Evolutionary conservation across 352 stramenopile genomes (phyloP).

Genomic region (Peronosclerospora sorghi): DNA sequence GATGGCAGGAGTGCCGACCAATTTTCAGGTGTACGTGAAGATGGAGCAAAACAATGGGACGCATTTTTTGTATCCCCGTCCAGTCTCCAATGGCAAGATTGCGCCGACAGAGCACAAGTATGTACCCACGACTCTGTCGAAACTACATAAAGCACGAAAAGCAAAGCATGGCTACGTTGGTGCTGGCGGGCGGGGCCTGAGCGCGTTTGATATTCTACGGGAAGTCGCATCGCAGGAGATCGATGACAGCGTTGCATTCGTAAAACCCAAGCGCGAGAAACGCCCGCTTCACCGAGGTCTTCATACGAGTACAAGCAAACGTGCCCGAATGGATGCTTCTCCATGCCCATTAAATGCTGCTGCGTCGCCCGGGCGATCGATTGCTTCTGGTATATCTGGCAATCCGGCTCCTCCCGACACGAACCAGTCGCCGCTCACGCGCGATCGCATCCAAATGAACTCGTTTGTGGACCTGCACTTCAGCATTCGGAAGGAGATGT

Average conservation of each 20-base stretch:
- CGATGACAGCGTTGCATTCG: slow-evolving; percentile 10
- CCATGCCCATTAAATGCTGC: slow-evolving; percentile 9
- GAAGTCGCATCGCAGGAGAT: slow-evolving; percentile 71
- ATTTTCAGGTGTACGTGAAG: slow-evolving; percentile 42
- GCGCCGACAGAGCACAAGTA: slow-evolving; percentile 14
- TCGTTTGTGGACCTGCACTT: slow-evolving; percentile 78
- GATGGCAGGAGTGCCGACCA: slow-evolving; percentile 12
- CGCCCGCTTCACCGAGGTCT: slow-evolving; percentile 6
- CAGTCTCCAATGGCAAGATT: slow-evolving; percentile 13
- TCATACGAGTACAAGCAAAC: slow-evolving; percentile 14
- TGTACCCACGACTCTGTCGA: slow-evolving; percentile 4
- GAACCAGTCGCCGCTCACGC: slow-evolving; percentile 22
- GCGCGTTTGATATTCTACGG: slow-evolving; percentile 72
- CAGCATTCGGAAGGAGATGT: slow-evolving; percentile 82
- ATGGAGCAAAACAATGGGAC: slow-evolving; percentile 36
- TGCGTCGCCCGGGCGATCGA: slow-evolving; percentile 4
- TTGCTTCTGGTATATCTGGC: neutral
- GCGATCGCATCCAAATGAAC: slow-evolving; percentile 57
- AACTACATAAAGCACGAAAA: slow-evolving; percentile 22
- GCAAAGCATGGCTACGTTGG: slow-evolving; percentile 15
- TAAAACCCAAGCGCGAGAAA: slow-evolving; percentile 27
- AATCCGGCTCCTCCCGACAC: slow-evolving; percentile 6
- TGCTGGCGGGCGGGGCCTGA: slow-evolving; percentile 25
- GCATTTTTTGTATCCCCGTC: slow-evolving; percentile 18
- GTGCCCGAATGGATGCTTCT: slow-evolving; percentile 19